Conservation (phyloP, 2,329 filamentous ascomycete species). For the Aspergillus felis region DNA sequence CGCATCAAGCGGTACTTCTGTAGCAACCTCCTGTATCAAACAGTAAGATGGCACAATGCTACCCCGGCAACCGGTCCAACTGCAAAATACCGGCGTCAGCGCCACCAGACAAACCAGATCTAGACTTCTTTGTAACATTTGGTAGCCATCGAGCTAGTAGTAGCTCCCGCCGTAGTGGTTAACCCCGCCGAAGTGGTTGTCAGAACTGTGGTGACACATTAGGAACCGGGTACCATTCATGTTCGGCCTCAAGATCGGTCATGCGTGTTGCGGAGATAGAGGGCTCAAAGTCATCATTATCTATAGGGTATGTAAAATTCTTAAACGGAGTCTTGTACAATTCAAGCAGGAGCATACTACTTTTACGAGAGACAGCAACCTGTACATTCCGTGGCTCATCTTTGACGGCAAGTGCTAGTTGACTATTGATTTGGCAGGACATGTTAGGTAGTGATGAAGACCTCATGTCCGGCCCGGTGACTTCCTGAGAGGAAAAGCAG, state of each 20-base stretch:
- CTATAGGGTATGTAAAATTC: too few relatives aligned
- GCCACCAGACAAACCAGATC: constrained; percentile 33
- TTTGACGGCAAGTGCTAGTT: too few relatives aligned
- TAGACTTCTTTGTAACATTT: constrained; percentile 10
- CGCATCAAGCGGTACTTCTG: too few relatives aligned
- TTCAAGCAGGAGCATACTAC: constrained; percentile 38
- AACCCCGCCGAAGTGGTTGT: neutral
- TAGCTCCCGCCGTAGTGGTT: constrained; percentile 8
- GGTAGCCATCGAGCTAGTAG: constrained; percentile 18
- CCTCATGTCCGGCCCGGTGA: too few relatives aligned
- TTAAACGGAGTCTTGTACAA: neutral
- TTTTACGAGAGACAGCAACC: constrained; percentile 51
- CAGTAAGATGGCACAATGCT: constrained; percentile 9
- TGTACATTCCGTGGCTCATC: constrained; percentile 55
- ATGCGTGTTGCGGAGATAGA: constrained; percentile 31
- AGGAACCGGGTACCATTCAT: constrained; percentile 44
- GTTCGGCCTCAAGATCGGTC: constrained; percentile 40
- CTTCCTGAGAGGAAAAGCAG: too few relatives aligned
- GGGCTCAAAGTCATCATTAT: constrained; percentile 38
- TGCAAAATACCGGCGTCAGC: constrained; percentile 44
- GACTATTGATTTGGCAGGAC: too few relatives aligned
- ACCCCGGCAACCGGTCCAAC: constrained; percentile 22
- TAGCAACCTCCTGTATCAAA: constrained; percentile 5
- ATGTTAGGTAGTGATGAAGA: too few relatives aligned
- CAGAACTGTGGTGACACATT: constrained; percentile 26